phyloP scores from a whole-genome alignment of 192 early-diverging fungal species.

The Entomortierella beljakovae region DNA sequence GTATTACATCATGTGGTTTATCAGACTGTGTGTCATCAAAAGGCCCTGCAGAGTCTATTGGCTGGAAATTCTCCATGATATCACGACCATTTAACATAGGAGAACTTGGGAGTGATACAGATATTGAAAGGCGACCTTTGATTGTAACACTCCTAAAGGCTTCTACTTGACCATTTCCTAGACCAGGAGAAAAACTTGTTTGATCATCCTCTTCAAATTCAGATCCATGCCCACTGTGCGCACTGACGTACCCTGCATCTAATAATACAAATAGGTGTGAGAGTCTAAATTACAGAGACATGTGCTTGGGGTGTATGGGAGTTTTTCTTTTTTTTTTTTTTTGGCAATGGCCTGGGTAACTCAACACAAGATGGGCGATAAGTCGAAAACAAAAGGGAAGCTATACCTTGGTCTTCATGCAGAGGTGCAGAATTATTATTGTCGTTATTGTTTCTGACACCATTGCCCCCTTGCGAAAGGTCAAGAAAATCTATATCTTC shows the following conservation, averaged over 20 bases:
- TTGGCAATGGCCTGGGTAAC: too few relatives aligned
- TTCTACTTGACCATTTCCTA: not conserved
- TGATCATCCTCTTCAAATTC: slow-evolving; percentile 46
- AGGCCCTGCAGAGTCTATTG: slow-evolving; percentile 14
- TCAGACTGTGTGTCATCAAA: not conserved
- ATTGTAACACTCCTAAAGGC: not conserved
- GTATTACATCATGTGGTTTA: not conserved
- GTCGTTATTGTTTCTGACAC: not conserved
- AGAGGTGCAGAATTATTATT: not conserved
- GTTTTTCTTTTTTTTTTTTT: too few relatives aligned
- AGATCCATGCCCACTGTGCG: slow-evolving; percentile 43
- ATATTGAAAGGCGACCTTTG: slow-evolving; percentile 19
- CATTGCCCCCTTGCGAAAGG: slow-evolving; percentile 19
- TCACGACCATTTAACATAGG: slow-evolving; percentile 24
- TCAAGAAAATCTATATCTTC: slow-evolving; percentile 55
- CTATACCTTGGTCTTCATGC: slow-evolving; percentile 16
- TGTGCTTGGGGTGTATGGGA: too few relatives aligned
- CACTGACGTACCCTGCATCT: slow-evolving; percentile 47
- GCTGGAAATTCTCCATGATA: slow-evolving; percentile 42
- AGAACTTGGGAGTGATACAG: slow-evolving; percentile 28
- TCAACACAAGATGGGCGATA: too few relatives aligned
- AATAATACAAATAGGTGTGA: not conserved
- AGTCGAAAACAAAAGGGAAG: too few relatives aligned
- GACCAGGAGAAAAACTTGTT: slow-evolving; percentile 4
- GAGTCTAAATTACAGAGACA: not conserved